Evolutionary conservation across 495 filamentous ascomycete species (phyloP).

Genomic region (Lasiosphaeriaceae sp.): DNA sequence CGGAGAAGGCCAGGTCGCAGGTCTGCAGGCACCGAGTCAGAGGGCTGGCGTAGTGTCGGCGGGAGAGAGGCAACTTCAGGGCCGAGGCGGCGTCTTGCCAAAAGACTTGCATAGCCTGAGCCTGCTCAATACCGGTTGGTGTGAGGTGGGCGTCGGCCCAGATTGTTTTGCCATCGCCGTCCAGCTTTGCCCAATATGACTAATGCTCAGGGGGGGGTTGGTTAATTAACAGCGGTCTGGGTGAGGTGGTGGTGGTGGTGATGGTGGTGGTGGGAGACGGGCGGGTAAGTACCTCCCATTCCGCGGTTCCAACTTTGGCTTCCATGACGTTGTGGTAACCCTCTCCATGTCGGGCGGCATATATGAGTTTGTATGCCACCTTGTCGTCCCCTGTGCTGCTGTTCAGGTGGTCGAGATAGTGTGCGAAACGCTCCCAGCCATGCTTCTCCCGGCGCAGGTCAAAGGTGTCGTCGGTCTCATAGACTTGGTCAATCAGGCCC

Average conservation of each 20-base stretch:
- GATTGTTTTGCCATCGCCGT: slow-evolving; percentile 60
- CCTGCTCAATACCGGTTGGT: slow-evolving; percentile 55
- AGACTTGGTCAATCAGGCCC: slow-evolving; percentile 28
- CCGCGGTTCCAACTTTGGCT: slow-evolving; percentile 26
- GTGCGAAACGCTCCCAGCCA: slow-evolving; percentile 30
- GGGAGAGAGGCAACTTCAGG: slow-evolving; percentile 58
- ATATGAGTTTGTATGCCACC: slow-evolving; percentile 31
- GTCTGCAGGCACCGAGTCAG: slow-evolving; percentile 65
- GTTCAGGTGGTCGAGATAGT: slow-evolving; percentile 28
- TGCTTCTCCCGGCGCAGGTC: slow-evolving; percentile 14
- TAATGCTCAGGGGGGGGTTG: slow-evolving; percentile 3
- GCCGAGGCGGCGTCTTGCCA: slow-evolving; percentile 53
- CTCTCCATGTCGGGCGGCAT: slow-evolving; percentile 32
- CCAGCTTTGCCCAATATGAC: slow-evolving; percentile 63
- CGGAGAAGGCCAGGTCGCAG: slow-evolving; percentile 56
- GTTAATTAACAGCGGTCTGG: neutral
- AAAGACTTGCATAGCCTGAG: slow-evolving; percentile 56
- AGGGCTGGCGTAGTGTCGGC: slow-evolving; percentile 66
- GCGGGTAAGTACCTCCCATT: slow-evolving; percentile 28
- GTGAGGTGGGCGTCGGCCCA: slow-evolving; percentile 75
- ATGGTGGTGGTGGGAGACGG: slow-evolving; percentile 1
- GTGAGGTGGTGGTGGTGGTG: neutral
- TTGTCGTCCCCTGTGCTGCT: slow-evolving; percentile 2
- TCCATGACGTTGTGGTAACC: slow-evolving; percentile 38
- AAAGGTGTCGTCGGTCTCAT: slow-evolving; percentile 25